Percentiles rank a stretch among this genome's conserved stretches.
phyloP scores from a whole-genome alignment of 2,329 filamentous ascomycete genomes.

The Dryadomyces quercivorus region DNA sequence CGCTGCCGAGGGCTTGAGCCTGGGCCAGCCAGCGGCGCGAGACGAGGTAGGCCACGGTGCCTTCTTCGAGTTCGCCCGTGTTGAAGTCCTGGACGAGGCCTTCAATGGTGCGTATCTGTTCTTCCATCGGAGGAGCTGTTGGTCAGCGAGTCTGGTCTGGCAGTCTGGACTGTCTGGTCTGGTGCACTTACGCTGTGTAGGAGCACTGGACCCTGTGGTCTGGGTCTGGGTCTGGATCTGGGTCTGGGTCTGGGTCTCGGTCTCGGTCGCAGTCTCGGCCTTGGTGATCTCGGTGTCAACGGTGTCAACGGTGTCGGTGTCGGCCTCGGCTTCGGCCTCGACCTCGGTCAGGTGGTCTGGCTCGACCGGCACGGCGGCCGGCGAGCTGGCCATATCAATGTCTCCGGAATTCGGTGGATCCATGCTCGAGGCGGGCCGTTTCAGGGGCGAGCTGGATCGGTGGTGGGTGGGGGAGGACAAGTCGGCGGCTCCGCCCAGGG shows the following conservation, averaged over 20 bases:
- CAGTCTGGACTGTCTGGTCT: no score
- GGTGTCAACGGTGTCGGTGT: neutral
- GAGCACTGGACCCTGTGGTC: no score
- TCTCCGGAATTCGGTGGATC: conserved; percentile 27
- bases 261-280: no score
- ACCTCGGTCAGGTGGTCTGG: no score
- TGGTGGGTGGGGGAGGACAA: conserved; percentile 32
- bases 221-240: no score
- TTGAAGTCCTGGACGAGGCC: conserved; percentile 41
- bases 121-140: conserved; percentile 13
- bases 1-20: conserved; percentile 50
- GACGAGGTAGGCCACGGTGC: conserved; percentile 65
- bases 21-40: conserved; percentile 68
- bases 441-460: conserved; percentile 52
- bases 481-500: conserved; percentile 49
- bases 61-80: conserved; percentile 48
- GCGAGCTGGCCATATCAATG: conserved; percentile 30
- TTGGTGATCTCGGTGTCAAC: no score
- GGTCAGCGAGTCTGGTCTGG: no score
- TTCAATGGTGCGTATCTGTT: conserved; percentile 64
- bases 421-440: conserved; percentile 52
- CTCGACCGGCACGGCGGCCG: conserved; percentile 1
- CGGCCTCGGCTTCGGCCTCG: neutral
- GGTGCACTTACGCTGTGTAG: no score
- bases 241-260: no score